These are phyloP conservation scores for Gossypium arboreum DNA, from an alignment of 345 rosid species.

Conservation along the genomic window DNA sequence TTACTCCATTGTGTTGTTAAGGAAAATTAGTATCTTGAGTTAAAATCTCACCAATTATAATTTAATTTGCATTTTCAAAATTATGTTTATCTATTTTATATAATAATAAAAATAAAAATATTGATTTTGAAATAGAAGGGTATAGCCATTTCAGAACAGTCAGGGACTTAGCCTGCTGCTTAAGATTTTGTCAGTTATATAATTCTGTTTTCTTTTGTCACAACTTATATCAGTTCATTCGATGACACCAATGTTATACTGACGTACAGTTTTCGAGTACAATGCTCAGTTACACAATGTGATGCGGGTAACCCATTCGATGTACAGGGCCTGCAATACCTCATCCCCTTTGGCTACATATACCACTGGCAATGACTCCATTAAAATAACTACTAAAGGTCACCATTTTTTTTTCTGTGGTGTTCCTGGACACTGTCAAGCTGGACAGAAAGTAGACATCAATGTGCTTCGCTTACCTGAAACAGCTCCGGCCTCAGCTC, in stretches of 20 bases:
- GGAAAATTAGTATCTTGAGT: no score
- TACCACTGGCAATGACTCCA: slow-evolving; percentile 83
- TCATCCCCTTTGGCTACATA: slow-evolving; percentile 81
- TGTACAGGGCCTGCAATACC: slow-evolving; percentile 72
- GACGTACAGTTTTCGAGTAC: slow-evolving; percentile 63
- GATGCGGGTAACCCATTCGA: slow-evolving; percentile 72
- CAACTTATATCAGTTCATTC: not conserved
- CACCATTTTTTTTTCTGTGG: slow-evolving; percentile 94
- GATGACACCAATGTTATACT: not conserved
- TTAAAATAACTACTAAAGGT: slow-evolving; percentile 60
- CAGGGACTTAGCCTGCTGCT: not conserved
- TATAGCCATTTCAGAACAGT: no score
- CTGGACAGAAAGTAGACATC: slow-evolving; percentile 89
- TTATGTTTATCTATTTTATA: no score
- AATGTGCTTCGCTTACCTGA: slow-evolving; percentile 42
- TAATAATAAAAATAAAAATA: no score
- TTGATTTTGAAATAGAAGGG: no score
- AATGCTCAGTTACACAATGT: slow-evolving; percentile 85
- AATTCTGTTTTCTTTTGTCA: not conserved
- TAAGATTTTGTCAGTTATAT: not conserved
- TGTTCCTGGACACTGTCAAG: slow-evolving; percentile 84
- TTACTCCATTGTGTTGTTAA: no score
- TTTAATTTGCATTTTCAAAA: no score
- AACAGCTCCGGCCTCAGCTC: slow-evolving; percentile 35
- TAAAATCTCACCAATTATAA: no score